phyloP scores from a whole-genome alignment of 257 asterid species.

The Thymus mandschuricus region DNA sequence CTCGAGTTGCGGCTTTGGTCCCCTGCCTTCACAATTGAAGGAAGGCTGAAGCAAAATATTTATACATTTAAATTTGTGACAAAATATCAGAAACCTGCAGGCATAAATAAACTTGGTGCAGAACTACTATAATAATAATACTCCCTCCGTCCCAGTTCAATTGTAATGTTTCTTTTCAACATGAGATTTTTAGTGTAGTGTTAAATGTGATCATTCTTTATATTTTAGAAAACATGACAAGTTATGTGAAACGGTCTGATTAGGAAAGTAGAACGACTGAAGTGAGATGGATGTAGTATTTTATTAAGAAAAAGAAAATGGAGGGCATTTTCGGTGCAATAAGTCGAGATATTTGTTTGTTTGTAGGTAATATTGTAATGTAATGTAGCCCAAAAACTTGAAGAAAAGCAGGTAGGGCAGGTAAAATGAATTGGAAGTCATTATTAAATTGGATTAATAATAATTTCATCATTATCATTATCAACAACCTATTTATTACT shows the following conservation, averaged over 20 bases:
- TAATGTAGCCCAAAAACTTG: conserved; percentile 9
- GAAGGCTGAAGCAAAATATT: background rate
- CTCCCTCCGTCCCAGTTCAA: no score
- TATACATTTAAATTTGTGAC: background rate
- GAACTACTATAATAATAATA: no score
- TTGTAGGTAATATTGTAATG: background rate
- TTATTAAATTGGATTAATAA: conserved; percentile 10
- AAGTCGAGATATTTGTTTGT: background rate
- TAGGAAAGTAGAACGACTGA: no score
- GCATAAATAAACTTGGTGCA: conserved; percentile 19
- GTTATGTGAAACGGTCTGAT: no score
- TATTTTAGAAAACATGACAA: no score
- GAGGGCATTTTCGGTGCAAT: conserved; percentile 7
- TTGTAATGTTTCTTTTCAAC: no score
- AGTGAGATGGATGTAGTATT: no score
- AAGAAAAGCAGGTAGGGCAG: conserved; percentile 21
- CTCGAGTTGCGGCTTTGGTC: background rate
- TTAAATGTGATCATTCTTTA: no score
- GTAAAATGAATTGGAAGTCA: background rate
- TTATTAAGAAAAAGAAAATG: background rate
- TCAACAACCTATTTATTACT: conserved; percentile 8
- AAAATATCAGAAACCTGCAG: background rate
- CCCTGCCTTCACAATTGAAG: conserved; percentile 16
- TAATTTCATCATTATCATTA: background rate
- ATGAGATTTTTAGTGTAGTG: no score